These are phyloP conservation scores for Aspergillus fischeri DNA, from an alignment of 2,329 filamentous ascomycete species.

Conservation along the genomic window DNA sequence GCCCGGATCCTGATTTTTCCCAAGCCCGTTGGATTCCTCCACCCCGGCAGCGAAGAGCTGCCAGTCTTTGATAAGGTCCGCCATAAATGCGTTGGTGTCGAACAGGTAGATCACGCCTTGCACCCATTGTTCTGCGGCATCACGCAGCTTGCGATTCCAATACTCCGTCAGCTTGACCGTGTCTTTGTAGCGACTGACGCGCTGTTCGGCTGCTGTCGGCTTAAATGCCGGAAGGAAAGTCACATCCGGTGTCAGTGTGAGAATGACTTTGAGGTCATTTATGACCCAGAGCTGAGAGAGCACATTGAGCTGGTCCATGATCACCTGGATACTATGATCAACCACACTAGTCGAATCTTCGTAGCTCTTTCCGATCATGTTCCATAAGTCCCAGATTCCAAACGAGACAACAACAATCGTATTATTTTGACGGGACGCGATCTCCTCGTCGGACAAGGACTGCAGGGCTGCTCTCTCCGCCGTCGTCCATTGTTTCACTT, in stretches of 20 bases:
- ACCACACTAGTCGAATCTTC: constrained; percentile 22
- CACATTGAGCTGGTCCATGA: constrained; percentile 31
- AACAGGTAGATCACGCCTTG: constrained; percentile 35
- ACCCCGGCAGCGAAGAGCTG: constrained; percentile 35
- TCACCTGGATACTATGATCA: constrained; percentile 27
- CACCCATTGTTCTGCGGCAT: constrained; percentile 29
- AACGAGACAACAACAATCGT: constrained; percentile 37
- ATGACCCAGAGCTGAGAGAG: constrained; percentile 26
- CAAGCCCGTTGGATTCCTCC: constrained; percentile 32
- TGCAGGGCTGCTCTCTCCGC: constrained; percentile 26
- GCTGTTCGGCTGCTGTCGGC: constrained; percentile 18
- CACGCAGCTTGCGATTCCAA: constrained; percentile 33
- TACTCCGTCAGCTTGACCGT: constrained; percentile 28
- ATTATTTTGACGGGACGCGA: constrained; percentile 23
- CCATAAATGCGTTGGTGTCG: constrained; percentile 37
- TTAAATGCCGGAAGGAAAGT: constrained; percentile 38
- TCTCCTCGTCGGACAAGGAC: constrained; percentile 18
- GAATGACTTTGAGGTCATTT: constrained; percentile 32
- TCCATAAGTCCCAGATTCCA: constrained; percentile 40
- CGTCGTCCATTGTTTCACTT: constrained; percentile 33
- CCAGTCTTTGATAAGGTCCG: constrained; percentile 37
- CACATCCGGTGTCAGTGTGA: constrained; percentile 36
- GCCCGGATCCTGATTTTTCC: constrained; percentile 27
- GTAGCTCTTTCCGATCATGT: constrained; percentile 25
- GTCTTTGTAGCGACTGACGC: constrained; percentile 27